Conservation (phyloP, 306 rosid genomes). For the Nissolia schottii region DNA sequence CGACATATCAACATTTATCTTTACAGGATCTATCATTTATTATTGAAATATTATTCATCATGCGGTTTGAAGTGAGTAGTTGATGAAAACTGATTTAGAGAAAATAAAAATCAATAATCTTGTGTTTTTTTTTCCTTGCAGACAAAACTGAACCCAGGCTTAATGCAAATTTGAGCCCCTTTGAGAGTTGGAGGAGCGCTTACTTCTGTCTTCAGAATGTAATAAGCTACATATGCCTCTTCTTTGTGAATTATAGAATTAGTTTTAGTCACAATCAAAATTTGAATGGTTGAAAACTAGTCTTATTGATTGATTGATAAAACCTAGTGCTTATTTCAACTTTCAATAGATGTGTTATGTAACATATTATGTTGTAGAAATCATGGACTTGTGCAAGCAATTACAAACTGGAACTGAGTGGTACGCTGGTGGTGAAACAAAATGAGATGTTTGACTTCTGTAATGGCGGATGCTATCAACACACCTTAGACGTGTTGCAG, state of each 20-base stretch:
- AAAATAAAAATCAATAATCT: not conserved
- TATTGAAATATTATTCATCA: too few relatives aligned
- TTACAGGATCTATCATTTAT: too few relatives aligned
- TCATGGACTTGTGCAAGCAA: not conserved
- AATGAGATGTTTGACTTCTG: slow-evolving; percentile 26
- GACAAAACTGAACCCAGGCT: slow-evolving; percentile 27
- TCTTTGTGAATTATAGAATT: not conserved
- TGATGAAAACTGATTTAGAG: not conserved
- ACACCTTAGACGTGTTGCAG: slow-evolving; percentile 17
- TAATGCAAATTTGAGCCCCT: slow-evolving; percentile 42
- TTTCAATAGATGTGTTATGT: not conserved
- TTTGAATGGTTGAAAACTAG: not conserved
- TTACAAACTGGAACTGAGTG: not conserved
- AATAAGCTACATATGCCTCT: not conserved
- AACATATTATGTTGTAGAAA: too few relatives aligned
- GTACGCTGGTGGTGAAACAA: slow-evolving; percentile 14
- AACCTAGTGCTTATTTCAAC: not conserved
- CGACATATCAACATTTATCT: too few relatives aligned
- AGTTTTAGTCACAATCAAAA: not conserved
- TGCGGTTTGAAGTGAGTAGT: not conserved
- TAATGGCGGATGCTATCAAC: slow-evolving; percentile 19
- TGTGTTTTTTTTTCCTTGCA: slow-evolving; percentile 12
- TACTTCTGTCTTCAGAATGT: slow-evolving; percentile 44
- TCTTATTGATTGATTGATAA: too few relatives aligned
- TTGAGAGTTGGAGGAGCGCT: slow-evolving; percentile 41